Conservation (phyloP, 1,139 yeast species). For the Hanseniaspora sp. region DNA sequence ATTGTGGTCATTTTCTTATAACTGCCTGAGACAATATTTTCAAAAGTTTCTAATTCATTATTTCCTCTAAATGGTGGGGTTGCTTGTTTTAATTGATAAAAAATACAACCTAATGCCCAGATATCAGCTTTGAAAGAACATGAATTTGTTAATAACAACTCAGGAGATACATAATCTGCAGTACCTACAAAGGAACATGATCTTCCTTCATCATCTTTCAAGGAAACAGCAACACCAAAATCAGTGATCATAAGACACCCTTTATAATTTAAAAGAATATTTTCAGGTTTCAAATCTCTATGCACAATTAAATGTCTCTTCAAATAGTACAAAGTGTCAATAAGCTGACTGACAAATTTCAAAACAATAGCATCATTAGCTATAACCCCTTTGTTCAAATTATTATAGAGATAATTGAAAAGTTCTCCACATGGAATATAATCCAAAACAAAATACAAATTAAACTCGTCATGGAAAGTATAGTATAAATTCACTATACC, state of each 20-base stretch:
- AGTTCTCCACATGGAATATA: slow-evolving; percentile 90
- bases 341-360: slow-evolving; percentile 13
- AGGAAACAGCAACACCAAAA: slow-evolving; percentile 32
- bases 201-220: slow-evolving; percentile 23
- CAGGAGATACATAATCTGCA: slow-evolving; percentile 73
- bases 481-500: slow-evolving; percentile 83
- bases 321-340: slow-evolving; percentile 12
- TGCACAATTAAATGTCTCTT: slow-evolving; percentile 32
- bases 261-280: slow-evolving; percentile 62
- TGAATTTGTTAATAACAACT: slow-evolving; percentile 52
- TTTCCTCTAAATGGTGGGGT: slow-evolving; percentile 71
- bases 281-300: slow-evolving; percentile 91
- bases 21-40: slow-evolving; percentile 51
- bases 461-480: slow-evolving; percentile 85
- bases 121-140: slow-evolving; percentile 67
- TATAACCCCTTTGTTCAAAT: slow-evolving; percentile 39
- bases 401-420: slow-evolving; percentile 61
- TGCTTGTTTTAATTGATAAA: slow-evolving; percentile 67
- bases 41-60: slow-evolving; percentile 64
- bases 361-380: slow-evolving; percentile 46
- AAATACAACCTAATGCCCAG: slow-evolving; percentile 75
- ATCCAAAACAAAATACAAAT: slow-evolving; percentile 83
- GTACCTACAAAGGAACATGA: slow-evolving; percentile 78
- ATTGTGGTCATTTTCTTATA: slow-evolving; percentile 45
- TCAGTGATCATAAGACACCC: slow-evolving; percentile 85